Conservation (phyloP, 2,329 filamentous ascomycete species). For the Aspergillus puulaauensis region DNA sequence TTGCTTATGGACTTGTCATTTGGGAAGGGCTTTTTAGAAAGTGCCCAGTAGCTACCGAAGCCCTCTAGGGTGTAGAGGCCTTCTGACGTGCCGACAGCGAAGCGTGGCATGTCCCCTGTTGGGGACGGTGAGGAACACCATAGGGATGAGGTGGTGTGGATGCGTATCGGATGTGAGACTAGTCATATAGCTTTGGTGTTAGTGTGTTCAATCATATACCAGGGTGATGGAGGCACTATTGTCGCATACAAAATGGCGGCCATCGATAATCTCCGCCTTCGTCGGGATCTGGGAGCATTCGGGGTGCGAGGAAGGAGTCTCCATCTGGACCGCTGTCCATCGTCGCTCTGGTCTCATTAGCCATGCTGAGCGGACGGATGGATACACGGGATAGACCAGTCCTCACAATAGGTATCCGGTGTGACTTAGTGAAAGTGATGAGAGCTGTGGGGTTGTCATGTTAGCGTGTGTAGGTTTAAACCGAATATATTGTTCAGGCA, state of each 20-base stretch:
- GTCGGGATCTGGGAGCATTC: constrained; percentile 32
- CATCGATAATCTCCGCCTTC: constrained; percentile 33
- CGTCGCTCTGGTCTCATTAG: constrained; percentile 31
- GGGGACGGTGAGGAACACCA: constrained; percentile 41
- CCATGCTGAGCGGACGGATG: neutral
- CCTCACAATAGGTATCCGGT: constrained; percentile 36
- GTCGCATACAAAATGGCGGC: constrained; percentile 28
- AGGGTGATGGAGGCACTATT: neutral
- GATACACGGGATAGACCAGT: constrained; percentile 3
- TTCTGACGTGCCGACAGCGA: constrained; percentile 39
- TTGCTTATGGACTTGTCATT: constrained; percentile 15
- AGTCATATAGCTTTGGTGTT: neutral
- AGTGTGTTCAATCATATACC: neutral
- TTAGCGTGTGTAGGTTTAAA: neutral
- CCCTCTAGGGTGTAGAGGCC: constrained; percentile 36
- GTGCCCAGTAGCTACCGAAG: constrained; percentile 26
- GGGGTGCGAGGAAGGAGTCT: constrained; percentile 32
- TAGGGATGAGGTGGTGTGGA: constrained; percentile 28
- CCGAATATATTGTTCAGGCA: neutral
- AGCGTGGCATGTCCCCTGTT: constrained; percentile 26
- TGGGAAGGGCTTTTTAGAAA: constrained; percentile 29
- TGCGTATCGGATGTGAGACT: constrained; percentile 29
- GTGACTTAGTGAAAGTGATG: constrained; percentile 37
- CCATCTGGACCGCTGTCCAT: constrained; percentile 36
- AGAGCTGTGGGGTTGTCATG: constrained; percentile 23